These are phyloP conservation scores for Arthroderma sp. DNA, from an alignment of 2,329 filamentous ascomycete species.

Conservation along the genomic window DNA sequence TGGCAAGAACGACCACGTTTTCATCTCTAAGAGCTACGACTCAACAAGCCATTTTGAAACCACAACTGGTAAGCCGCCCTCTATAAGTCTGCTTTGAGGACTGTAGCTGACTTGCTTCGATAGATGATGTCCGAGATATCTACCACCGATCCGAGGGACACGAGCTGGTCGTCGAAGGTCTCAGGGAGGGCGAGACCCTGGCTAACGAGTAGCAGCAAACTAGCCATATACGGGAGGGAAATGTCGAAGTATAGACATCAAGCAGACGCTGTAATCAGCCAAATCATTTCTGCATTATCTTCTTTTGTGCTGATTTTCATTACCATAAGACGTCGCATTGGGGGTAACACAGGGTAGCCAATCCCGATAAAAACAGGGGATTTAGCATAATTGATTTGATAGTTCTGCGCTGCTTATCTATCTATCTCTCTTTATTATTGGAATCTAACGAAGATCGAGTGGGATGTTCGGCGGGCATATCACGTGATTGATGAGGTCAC, in stretches of 20 bases:
- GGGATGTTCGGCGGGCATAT: neutral
- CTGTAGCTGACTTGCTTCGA: constrained; percentile 4
- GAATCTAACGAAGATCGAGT: neutral
- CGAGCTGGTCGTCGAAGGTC: constrained; percentile 71
- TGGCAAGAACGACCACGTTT: constrained; percentile 79
- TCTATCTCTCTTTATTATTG: neutral
- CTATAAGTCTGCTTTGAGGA: neutral
- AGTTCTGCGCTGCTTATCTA: neutral
- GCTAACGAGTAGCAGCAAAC: constrained; percentile 52
- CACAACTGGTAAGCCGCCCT: constrained; percentile 44
- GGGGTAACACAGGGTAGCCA: neutral
- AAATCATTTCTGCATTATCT: neutral
- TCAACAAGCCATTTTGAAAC: constrained; percentile 97
- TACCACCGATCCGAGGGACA: constrained; percentile 72
- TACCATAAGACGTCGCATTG: neutral
- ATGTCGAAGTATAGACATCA: neutral
- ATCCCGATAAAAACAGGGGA: neutral
- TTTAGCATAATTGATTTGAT: neutral
- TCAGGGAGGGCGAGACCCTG: constrained; percentile 62
- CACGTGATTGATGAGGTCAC: neutral
- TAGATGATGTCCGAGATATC: constrained; percentile 87
- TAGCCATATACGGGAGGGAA: neutral
- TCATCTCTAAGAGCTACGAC: constrained; percentile 97
- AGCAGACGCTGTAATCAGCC: neutral
- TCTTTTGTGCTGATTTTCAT: neutral